These are phyloP conservation scores for Brassica juncea DNA, from an alignment of 345 rosid species.

Conservation along the genomic window DNA sequence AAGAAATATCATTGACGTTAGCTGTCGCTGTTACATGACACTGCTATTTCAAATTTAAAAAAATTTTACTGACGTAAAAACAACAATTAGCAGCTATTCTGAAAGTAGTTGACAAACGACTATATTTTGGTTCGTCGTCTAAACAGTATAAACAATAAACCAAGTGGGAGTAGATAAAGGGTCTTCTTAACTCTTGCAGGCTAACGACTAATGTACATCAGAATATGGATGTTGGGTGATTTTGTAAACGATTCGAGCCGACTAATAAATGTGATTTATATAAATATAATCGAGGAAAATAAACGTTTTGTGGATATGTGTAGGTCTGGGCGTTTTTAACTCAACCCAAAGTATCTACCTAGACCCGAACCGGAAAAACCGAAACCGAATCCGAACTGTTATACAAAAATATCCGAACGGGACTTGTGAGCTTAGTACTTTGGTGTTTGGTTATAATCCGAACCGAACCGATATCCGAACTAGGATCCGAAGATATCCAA, in stretches of 20 bases:
- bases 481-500: too few relatives aligned
- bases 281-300: not conserved
- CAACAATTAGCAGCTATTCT: not conserved
- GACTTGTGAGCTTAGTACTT: too few relatives aligned
- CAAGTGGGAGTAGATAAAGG: not conserved
- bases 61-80: not conserved
- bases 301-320: not conserved
- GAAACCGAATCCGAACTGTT: too few relatives aligned
- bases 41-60: not conserved
- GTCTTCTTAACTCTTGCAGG: not conserved
- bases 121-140: not conserved
- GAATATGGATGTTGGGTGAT: not conserved
- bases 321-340: too few relatives aligned
- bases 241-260: slow-evolving; percentile 27
- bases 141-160: slow-evolving; percentile 9
- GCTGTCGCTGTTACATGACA: not conserved
- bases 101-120: not conserved
- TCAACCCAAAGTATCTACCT: too few relatives aligned
- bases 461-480: too few relatives aligned
- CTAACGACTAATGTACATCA: not conserved
- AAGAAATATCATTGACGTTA: not conserved
- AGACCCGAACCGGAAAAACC: too few relatives aligned
- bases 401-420: too few relatives aligned
- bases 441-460: too few relatives aligned
- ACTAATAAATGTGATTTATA: slow-evolving; percentile 31